Conservation (phyloP, 78 protist species). For the Planoprotostelium fungivorum region DNA sequence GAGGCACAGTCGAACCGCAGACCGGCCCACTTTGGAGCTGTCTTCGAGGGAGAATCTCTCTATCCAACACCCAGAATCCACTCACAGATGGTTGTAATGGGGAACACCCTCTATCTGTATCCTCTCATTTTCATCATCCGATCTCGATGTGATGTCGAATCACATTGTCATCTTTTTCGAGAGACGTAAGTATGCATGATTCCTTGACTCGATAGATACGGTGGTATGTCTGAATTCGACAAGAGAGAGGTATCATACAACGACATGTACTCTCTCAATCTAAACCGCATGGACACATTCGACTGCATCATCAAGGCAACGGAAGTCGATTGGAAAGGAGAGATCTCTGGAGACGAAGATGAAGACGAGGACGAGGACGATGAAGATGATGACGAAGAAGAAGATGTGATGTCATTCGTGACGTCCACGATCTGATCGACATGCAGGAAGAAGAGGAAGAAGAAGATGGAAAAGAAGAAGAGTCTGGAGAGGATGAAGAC, state of each 20-base stretch:
- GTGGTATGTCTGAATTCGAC: not conserved
- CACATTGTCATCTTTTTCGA: not conserved
- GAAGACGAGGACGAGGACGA: not conserved
- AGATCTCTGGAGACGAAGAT: not conserved
- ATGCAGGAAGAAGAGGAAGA: not conserved
- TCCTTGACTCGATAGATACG: not conserved
- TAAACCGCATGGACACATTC: not conserved
- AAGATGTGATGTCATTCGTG: too few relatives aligned
- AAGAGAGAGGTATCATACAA: not conserved
- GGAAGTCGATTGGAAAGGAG: not conserved
- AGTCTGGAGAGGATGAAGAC: not conserved
- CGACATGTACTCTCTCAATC: not conserved
- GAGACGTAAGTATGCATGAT: too few relatives aligned
- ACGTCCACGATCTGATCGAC: too few relatives aligned
- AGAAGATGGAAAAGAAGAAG: not conserved
- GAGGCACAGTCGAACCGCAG: too few relatives aligned
- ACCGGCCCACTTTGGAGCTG: not conserved
- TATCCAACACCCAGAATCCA: not conserved
- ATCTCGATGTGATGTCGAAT: not conserved
- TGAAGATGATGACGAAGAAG: not conserved
- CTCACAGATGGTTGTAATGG: not conserved
- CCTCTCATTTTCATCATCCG: not conserved
- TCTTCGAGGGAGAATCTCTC: not conserved
- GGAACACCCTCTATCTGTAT: not conserved
- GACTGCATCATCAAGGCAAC: not conserved